Conservation (phyloP, 108 stramenopile species). For the Nitzschia palea region DNA sequence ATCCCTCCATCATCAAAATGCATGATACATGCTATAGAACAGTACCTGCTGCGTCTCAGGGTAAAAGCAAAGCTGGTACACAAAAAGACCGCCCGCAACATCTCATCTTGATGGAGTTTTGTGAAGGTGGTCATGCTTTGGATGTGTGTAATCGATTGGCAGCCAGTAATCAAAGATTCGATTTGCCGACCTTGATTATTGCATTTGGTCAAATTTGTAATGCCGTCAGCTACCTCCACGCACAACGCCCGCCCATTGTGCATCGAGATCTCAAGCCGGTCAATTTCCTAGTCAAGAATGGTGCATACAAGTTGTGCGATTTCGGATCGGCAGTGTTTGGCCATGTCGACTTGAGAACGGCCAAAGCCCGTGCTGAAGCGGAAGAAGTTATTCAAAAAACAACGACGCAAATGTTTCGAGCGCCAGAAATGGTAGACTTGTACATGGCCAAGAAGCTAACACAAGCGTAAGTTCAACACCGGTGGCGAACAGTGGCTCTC, state of each 20-base stretch:
- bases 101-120: constrained; percentile 92
- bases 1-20: constrained; percentile 73
- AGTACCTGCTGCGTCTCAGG: background rate
- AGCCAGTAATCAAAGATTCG: constrained; percentile 45
- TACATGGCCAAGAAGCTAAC: constrained; percentile 87
- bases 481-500: background rate
- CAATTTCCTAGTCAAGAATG: constrained; percentile 93
- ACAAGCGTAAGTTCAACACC: constrained; percentile 56
- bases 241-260: constrained; percentile 87
- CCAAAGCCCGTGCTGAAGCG: constrained; percentile 63
- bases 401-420: constrained; percentile 96
- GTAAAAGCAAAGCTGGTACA: constrained; percentile 12
- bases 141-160: constrained; percentile 74
- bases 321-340: constrained; percentile 90
- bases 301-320: constrained; percentile 89
- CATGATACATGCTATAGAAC: constrained; percentile 60
- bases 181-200: constrained; percentile 76
- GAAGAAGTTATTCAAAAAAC: constrained; percentile 91
- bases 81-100: constrained; percentile 66
- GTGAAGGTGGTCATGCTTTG: constrained; percentile 88
- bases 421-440: constrained; percentile 96
- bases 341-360: constrained; percentile 77
- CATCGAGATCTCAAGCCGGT: constrained; percentile 98
- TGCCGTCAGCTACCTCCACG: constrained; percentile 85
- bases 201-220: constrained; percentile 87